A percentile compares a stretch with the other conserved stretches of the same genome.
Evolutionary conservation across 1,284 basidiomycete genomes (phyloP).

Genomic region (Cryptococcus sp.): DNA sequence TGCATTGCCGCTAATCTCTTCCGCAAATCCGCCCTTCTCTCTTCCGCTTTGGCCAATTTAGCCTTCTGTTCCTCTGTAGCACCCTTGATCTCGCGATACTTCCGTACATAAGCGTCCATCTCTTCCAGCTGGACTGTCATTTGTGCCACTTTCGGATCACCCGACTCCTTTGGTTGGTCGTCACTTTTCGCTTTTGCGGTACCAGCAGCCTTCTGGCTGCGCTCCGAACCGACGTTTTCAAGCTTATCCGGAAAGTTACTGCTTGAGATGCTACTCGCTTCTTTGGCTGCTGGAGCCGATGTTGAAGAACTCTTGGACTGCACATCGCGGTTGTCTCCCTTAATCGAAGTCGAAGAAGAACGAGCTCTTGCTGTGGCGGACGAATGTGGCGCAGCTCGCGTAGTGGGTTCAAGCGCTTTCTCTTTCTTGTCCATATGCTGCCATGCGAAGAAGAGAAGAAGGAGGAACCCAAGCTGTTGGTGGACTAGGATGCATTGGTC

Average conservation of each 20-base stretch:
- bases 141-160: neutral
- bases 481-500: conserved; percentile 22
- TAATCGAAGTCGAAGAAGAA: too few species aligned
- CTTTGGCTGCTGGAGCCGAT: too few species aligned
- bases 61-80: conserved; percentile 13
- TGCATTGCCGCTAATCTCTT: neutral
- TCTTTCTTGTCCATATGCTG: conserved; percentile 20
- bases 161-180: too few species aligned
- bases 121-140: neutral
- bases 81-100: conserved; percentile 2
- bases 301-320: too few species aligned
- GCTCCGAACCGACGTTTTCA: neutral
- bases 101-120: conserved; percentile 1
- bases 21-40: neutral
- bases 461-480: conserved; percentile 23
- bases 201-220: too few species aligned
- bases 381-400: neutral
- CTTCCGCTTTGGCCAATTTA: conserved; percentile 7
- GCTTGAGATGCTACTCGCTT: too few species aligned
- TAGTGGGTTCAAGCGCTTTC: neutral
- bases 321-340: too few species aligned
- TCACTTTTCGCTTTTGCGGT: too few species aligned
- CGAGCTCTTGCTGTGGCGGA: too few species aligned
- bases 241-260: neutral
- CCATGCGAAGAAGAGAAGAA: conserved; percentile 22